A percentile compares a stretch with the other conserved stretches of the same genome.
Conservation (phyloP, 495 filamentous ascomycete species). For the Trichoderma parareesei region DNA sequence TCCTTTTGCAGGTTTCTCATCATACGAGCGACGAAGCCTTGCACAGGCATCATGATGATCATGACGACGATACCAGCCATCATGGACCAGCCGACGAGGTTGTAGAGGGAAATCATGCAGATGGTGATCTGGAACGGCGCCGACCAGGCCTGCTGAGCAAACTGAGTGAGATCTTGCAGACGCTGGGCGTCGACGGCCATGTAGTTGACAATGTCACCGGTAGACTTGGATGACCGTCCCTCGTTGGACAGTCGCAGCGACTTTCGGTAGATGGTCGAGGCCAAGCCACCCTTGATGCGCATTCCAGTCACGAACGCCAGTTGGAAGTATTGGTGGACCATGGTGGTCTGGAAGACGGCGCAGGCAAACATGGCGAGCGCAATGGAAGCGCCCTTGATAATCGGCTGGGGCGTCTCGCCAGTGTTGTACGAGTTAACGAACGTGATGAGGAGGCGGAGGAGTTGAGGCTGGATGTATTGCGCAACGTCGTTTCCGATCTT, state of each 20-base stretch:
- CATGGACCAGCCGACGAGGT: constrained; percentile 88
- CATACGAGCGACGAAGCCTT: constrained; percentile 82
- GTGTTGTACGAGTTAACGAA: constrained; percentile 75
- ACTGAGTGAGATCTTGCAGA: constrained; percentile 90
- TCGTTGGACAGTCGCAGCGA: constrained; percentile 86
- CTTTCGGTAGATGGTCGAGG: constrained; percentile 87
- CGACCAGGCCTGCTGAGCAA: constrained; percentile 88
- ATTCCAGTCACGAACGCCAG: constrained; percentile 90
- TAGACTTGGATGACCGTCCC: constrained; percentile 81
- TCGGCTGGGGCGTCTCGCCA: constrained; percentile 57
- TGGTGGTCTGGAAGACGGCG: constrained; percentile 70
- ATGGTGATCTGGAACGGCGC: constrained; percentile 94
- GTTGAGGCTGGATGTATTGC: constrained; percentile 84
- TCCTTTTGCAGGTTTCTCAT: constrained; percentile 92
- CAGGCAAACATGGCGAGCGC: constrained; percentile 87
- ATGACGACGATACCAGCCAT: constrained; percentile 94
- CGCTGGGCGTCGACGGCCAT: constrained; percentile 98
- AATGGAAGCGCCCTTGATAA: constrained; percentile 78
- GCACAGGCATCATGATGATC: constrained; percentile 95
- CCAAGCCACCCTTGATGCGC: constrained; percentile 85
- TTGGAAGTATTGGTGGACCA: constrained; percentile 90
- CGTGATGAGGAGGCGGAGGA: constrained; percentile 73
- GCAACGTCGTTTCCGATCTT: constrained; percentile 79
- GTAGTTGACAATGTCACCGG: constrained; percentile 97
- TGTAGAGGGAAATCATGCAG: constrained; percentile 92